Evolutionary conservation across 2,329 filamentous ascomycete species (phyloP).

Genomic region (Talaromyces sp.): DNA sequence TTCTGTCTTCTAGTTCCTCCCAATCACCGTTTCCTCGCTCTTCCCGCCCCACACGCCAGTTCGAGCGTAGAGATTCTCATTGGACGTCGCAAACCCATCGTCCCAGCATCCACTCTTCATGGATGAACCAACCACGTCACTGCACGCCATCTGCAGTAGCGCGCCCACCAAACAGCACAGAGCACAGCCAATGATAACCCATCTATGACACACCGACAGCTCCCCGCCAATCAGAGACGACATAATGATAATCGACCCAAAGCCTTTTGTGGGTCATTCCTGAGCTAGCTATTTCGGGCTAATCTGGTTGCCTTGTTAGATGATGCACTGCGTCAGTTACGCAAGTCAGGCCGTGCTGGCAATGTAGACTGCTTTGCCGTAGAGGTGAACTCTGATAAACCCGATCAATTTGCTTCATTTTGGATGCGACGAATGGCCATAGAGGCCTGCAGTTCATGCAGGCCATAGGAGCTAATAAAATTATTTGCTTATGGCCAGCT

Average conservation of each 20-base stretch:
- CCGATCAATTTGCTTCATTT: constrained; percentile 6
- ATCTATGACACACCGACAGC: constrained; percentile 5
- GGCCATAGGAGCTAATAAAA: neutral
- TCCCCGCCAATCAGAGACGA: neutral
- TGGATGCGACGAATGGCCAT: neutral
- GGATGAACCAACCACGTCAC: constrained; percentile 14
- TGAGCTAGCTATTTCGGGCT: neutral
- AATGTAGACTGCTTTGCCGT: no score
- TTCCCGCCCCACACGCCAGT: neutral
- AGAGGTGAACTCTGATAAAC: neutral
- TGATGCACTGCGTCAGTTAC: neutral
- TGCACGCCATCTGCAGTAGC: neutral
- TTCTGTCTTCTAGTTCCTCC: neutral
- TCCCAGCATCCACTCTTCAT: neutral
- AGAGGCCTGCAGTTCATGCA: neutral
- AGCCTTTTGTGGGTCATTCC: neutral
- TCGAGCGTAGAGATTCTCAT: neutral
- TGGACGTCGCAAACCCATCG: neutral
- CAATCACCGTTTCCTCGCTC: neutral
- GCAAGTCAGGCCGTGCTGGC: neutral
- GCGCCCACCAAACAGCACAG: neutral
- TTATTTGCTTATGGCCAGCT: neutral
- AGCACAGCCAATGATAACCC: neutral
- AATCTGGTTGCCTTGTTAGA: neutral
- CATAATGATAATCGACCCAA: neutral